A percentile compares a stretch with the other conserved stretches of the same genome.
phyloP scores from a whole-genome alignment of 441 rosid genomes.

The Aquilaria agallochum region DNA sequence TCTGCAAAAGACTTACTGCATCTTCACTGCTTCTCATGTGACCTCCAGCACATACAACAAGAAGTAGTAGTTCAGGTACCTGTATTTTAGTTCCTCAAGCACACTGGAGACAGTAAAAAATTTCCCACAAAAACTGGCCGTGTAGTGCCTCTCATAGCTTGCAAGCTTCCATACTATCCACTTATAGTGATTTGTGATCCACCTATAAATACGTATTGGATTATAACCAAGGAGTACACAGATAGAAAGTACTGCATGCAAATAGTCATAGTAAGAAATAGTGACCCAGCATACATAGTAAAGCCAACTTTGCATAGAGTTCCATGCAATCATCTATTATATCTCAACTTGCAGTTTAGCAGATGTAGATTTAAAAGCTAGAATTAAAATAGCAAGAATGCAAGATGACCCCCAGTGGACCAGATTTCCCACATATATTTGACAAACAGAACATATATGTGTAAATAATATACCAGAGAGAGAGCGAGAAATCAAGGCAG shows the following conservation, averaged over 20 bases:
- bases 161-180: slow-evolving; percentile 98
- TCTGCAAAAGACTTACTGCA: slow-evolving; percentile 34
- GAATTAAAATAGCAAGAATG: slow-evolving; percentile 17
- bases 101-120: slow-evolving; percentile 69
- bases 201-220: slow-evolving; percentile 40
- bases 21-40: slow-evolving; percentile 16
- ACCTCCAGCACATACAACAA: slow-evolving; percentile 9
- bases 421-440: neutral
- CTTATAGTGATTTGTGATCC: slow-evolving; percentile 88
- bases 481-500: neutral
- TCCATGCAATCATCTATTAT: too few relatives aligned
- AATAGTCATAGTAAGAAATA: neutral
- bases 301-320: neutral
- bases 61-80: slow-evolving; percentile 30
- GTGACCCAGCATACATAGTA: neutral
- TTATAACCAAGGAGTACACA: slow-evolving; percentile 2
- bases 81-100: slow-evolving; percentile 81
- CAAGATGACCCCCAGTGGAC: slow-evolving; percentile 4
- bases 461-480: neutral
- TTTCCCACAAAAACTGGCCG: slow-evolving; percentile 40
- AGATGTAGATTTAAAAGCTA: too few relatives aligned
- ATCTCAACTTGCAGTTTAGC: too few relatives aligned
- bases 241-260: neutral
- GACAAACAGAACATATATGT: too few relatives aligned
- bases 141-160: slow-evolving; percentile 61